Percentiles rank a stretch among this genome's conserved stretches.
These are phyloP conservation scores for Leucaena leucocephala DNA, from an alignment of 306 rosid genomes.

Conservation along the genomic window DNA sequence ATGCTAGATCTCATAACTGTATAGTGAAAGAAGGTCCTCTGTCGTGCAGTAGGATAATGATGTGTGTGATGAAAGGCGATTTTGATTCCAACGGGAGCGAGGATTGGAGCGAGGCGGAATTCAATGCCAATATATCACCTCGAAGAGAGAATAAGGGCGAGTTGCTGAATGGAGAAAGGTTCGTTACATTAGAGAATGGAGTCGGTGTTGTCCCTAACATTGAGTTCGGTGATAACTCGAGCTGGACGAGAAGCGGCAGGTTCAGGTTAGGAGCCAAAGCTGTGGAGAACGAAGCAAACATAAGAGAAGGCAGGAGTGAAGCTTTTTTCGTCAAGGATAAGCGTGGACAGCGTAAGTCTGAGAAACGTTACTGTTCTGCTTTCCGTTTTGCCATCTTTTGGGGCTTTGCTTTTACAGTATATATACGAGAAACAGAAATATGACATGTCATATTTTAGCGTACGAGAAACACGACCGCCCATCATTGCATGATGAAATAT, in stretches of 20 bases:
- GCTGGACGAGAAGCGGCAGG: conserved; percentile 58
- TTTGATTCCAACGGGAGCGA: conserved; percentile 48
- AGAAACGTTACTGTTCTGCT: not conserved
- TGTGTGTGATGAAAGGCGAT: conserved; percentile 55
- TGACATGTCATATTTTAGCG: conserved; percentile 37
- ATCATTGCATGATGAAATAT: conserved; percentile 47
- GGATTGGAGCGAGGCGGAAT: conserved; percentile 59
- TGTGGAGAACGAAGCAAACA: conserved; percentile 31
- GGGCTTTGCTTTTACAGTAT: not conserved
- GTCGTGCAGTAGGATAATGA: conserved; percentile 51
- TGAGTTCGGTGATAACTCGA: conserved; percentile 64
- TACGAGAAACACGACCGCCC: conserved; percentile 51
- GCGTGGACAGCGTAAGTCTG: conserved; percentile 60
- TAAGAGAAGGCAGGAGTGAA: conserved; percentile 64
- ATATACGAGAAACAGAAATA: not conserved
- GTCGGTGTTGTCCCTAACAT: conserved; percentile 33
- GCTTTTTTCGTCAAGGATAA: conserved; percentile 64
- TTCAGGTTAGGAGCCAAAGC: conserved; percentile 65
- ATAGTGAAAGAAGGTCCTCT: conserved; percentile 48
- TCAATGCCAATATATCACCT: conserved; percentile 42
- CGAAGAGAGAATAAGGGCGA: conserved; percentile 62
- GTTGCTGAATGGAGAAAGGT: conserved; percentile 51
- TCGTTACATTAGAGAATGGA: conserved; percentile 49
- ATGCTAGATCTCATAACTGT: conserved; percentile 42
- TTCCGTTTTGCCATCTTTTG: not conserved